Evolutionary conservation across 2,329 filamentous ascomycete species (phyloP).

Genomic region (Ophiocordyceps sinensis): DNA sequence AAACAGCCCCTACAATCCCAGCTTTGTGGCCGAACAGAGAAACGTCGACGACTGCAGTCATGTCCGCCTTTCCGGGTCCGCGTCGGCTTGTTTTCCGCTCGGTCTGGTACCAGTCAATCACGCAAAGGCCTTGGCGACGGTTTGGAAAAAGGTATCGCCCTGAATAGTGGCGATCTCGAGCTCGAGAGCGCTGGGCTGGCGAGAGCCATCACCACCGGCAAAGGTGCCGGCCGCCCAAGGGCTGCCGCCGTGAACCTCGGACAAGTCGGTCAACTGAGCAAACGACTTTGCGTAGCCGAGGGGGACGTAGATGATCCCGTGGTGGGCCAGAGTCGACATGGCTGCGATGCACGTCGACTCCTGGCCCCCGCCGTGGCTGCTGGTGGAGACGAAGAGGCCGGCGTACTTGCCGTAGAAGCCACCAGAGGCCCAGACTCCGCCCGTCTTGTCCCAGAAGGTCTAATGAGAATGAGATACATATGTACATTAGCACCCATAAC

Average conservation of each 20-base stretch:
- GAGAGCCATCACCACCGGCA: slow-evolving; percentile 61
- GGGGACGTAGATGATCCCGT: slow-evolving; percentile 94
- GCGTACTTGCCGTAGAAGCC: slow-evolving; percentile 78
- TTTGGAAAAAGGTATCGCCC: slow-evolving; percentile 72
- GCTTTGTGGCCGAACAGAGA: too few relatives aligned
- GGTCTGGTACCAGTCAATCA: slow-evolving; percentile 57
- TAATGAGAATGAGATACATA: slow-evolving; percentile 2
- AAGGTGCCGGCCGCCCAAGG: slow-evolving; percentile 95
- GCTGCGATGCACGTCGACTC: slow-evolving; percentile 70
- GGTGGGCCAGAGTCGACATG: slow-evolving; percentile 79
- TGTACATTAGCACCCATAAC: neutral
- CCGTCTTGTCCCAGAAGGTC: slow-evolving; percentile 80
- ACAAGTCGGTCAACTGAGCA: slow-evolving; percentile 50
- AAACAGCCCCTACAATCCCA: too few relatives aligned
- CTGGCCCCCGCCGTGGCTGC: slow-evolving; percentile 73
- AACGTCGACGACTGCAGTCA: neutral
- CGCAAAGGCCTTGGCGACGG: slow-evolving; percentile 53
- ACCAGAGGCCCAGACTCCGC: slow-evolving; percentile 67
- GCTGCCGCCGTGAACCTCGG: slow-evolving; percentile 71
- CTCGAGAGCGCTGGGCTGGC: slow-evolving; percentile 65
- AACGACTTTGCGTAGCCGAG: slow-evolving; percentile 82
- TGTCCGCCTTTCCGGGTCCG: neutral
- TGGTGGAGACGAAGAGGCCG: slow-evolving; percentile 84
- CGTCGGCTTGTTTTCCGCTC: too few relatives aligned
- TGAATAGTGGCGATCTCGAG: slow-evolving; percentile 67